Conservation (phyloP, 352 stramenopile genomes). For the Saprolegnia diclina region DNA sequence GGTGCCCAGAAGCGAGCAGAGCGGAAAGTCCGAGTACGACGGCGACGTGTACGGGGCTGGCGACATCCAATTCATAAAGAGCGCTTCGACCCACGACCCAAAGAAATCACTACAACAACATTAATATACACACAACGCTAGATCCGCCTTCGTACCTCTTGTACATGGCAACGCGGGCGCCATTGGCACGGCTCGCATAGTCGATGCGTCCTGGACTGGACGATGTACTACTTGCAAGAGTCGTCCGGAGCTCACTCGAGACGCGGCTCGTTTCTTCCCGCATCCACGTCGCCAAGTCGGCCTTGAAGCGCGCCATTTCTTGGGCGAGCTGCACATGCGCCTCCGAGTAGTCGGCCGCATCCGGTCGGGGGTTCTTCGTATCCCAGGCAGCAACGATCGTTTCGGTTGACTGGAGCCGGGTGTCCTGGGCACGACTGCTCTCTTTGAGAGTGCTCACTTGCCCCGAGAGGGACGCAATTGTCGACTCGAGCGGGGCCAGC, state of each 20-base stretch:
- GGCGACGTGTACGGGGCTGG: constrained; percentile 48
- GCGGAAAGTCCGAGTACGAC: constrained; percentile 40
- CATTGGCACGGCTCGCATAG: constrained; percentile 12
- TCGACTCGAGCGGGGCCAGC: constrained; percentile 1
- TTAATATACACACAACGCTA: not conserved
- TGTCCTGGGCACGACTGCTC: not conserved
- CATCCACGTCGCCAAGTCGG: not conserved
- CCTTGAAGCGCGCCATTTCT: not conserved
- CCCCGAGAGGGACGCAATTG: not conserved
- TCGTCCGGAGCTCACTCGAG: too few relatives aligned
- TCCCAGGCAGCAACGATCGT: not conserved
- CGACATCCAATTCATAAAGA: constrained; percentile 32
- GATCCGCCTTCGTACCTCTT: constrained; percentile 36
- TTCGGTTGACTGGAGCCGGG: not conserved
- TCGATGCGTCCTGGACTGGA: constrained; percentile 1
- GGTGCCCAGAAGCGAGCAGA: constrained; percentile 34
- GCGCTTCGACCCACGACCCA: constrained; percentile 33
- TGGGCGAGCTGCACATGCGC: not conserved
- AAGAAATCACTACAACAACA: constrained; percentile 47
- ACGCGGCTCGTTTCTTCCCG: not conserved
- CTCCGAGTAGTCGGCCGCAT: too few relatives aligned
- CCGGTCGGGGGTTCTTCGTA: not conserved
- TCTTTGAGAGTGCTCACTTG: constrained; percentile 9
- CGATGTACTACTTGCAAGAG: too few relatives aligned
- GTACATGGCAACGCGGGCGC: constrained; percentile 41